Base-by-base conservation (phyloP, 2,329 filamentous ascomycete species). In the Penicillium sp. region DNA sequence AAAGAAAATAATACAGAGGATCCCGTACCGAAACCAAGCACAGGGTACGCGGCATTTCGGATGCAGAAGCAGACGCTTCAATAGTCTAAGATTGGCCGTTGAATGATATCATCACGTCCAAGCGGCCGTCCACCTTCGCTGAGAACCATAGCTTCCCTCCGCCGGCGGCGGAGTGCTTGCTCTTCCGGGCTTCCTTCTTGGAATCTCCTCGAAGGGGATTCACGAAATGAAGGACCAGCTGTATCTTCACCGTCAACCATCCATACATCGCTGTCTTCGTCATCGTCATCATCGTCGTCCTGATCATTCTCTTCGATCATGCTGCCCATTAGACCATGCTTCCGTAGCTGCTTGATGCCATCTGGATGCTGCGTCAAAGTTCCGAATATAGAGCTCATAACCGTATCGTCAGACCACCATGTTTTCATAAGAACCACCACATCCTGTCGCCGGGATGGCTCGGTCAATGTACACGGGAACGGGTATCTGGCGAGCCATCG, bases 101-200 rank as follows among this genome's bases (percentile, higher is more conserved):
- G 84, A 43, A 90, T 87, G 28, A 95, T 94, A 63, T 95, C 87
- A 36, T 81, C 81, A 52, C 82, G 79, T 3, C 79, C 82, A 36
- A 95, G 67, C 1, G 87, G 85, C 26, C 84, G 77, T 18, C 81
- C 87, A n/a, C 87, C 87, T 60, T 95, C 89, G 60, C 89, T 91
- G 46, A 95, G 74, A 16, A 96, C 89, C 80, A 96, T 90, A 4
- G 89, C 89, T 71, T 95, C 89, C 55, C 89, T 78, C 61, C 91
- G 79, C 40, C 87, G 78, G 54, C 89, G 78, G 49, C 89, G 76
- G 50, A 90, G 74, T 43, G 85, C 79, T 59, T 87, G 83, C 65
- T 91, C 87, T 51, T 68, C 66, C 4, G 58, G 51, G 38, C 56
- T 70, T 27, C 62, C 62, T 44, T 66, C 63, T 20, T 58, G 64